These are phyloP conservation scores for Apiotrichum siamense DNA, from an alignment of 1,284 basidiomycete genomes.

Conservation along the genomic window DNA sequence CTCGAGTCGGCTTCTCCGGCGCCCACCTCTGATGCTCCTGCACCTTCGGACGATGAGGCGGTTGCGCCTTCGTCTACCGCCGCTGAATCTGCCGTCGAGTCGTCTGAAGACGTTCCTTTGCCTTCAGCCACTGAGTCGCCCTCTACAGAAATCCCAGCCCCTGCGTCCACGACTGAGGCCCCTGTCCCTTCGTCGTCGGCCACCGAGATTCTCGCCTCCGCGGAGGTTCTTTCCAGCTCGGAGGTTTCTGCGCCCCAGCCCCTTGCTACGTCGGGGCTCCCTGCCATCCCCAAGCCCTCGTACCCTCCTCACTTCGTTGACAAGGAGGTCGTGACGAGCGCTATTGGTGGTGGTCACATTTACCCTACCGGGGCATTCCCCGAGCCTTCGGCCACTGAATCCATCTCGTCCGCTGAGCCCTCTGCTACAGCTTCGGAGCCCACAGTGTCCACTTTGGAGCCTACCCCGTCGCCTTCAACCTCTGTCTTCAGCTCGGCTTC, in stretches of 20 bases:
- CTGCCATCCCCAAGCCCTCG: not conserved
- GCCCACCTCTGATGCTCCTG: not conserved
- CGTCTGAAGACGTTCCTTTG: not conserved
- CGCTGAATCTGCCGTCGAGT: not conserved
- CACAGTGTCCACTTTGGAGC: not conserved
- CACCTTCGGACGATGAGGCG: not conserved
- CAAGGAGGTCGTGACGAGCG: not conserved
- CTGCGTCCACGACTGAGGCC: not conserved
- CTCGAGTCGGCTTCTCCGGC: not conserved
- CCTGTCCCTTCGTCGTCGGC: slow-evolving; percentile 1
- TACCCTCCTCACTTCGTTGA: not conserved
- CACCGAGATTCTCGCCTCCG: not conserved
- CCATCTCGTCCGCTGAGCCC: slow-evolving; percentile 2
- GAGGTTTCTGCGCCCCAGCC: not conserved
- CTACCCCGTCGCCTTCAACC: not conserved
- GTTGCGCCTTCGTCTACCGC: not conserved
- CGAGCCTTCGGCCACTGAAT: not conserved
- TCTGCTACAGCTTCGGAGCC: not conserved
- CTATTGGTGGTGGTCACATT: not conserved
- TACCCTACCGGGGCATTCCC: not conserved
- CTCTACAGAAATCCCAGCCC: too few species aligned
- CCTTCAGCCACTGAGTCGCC: too few species aligned
- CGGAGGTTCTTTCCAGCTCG: not conserved
- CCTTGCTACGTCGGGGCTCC: not conserved
- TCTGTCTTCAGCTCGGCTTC: not conserved